A percentile compares a stretch with the other conserved stretches of the same genome.
These are phyloP conservation scores for Ceraceosorus bombacis DNA, from an alignment of 1,284 basidiomycete genomes.

Conservation along the genomic window DNA sequence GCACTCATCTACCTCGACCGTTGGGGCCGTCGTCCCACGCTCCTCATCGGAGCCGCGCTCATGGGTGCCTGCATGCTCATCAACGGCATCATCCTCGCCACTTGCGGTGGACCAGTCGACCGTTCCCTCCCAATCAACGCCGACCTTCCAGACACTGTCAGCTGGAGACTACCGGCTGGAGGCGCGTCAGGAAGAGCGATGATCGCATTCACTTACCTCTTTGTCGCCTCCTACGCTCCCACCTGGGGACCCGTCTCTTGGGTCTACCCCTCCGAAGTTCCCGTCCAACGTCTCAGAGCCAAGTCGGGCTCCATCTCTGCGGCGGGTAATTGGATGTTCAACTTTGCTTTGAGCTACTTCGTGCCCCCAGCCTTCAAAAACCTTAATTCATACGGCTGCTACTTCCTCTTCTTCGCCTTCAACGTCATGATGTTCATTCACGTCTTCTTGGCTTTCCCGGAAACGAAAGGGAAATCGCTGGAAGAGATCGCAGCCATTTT, in stretches of 20 bases:
- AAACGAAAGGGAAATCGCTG: constrained; percentile 65
- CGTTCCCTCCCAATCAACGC: constrained; percentile 6
- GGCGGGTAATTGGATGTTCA: constrained; percentile 58
- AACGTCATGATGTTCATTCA: constrained; percentile 14
- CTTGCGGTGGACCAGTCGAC: constrained; percentile 12
- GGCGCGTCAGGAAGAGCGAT: constrained; percentile 19
- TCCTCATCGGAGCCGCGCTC: constrained; percentile 20
- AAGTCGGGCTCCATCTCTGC: constrained; percentile 10
- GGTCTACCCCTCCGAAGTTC: constrained; percentile 15
- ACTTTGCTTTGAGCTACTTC: constrained; percentile 66
- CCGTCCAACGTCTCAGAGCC: constrained; percentile 8
- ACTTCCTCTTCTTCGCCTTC: constrained; percentile 50
- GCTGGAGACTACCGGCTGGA: constrained; percentile 14
- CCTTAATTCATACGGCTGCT: too few relatives aligned
- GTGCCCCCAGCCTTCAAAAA: constrained; percentile 63
- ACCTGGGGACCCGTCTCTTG: constrained; percentile 18
- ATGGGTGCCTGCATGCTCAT: constrained; percentile 24
- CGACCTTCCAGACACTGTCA: constrained; percentile 7
- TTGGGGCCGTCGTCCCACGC: constrained; percentile 28
- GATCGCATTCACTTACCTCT: constrained; percentile 25
- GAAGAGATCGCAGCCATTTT: constrained; percentile 58
- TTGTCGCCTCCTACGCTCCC: constrained; percentile 23
- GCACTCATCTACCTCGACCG: constrained; percentile 23
- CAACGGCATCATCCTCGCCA: constrained; percentile 19
- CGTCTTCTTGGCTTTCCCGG: constrained; percentile 62